phyloP scores from a whole-genome alignment of 2,329 filamentous ascomycete species.

The Fonsecaea pugnacius region DNA sequence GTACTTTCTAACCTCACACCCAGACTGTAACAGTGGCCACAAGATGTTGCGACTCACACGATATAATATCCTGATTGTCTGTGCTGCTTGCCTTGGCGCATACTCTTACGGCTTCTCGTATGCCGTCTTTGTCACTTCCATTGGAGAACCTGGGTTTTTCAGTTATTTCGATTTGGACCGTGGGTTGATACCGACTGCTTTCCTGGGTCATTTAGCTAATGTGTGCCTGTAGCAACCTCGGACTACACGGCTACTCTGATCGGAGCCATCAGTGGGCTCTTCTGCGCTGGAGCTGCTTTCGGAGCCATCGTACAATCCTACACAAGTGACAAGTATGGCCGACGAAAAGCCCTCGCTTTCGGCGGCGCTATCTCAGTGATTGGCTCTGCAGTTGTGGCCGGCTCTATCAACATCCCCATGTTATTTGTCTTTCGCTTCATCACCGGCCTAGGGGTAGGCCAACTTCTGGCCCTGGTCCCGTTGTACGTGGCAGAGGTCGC shows the following conservation, averaged over 20 bases:
- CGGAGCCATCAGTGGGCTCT: constrained; percentile 53
- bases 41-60: constrained; percentile 8
- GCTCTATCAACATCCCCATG: constrained; percentile 24
- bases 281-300: constrained; percentile 48
- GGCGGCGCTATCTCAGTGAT: constrained; percentile 17
- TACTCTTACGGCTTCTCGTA: constrained; percentile 14
- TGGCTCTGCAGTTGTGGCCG: constrained; percentile 21
- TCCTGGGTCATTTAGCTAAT: constrained; percentile 19
- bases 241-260: neutral
- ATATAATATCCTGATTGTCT: no score
- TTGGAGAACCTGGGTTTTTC: constrained; percentile 19
- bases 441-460: constrained; percentile 25
- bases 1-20: no score
- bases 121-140: constrained; percentile 14
- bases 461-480: constrained; percentile 26
- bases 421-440: constrained; percentile 24
- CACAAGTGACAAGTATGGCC: constrained; percentile 32
- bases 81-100: neutral
- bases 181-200: constrained; percentile 5
- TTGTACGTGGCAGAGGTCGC: constrained; percentile 25
- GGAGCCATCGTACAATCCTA: constrained; percentile 46
- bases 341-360: constrained; percentile 19
- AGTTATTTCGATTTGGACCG: constrained; percentile 9
- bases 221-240: constrained; percentile 39
- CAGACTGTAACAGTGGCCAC: neutral